Evolutionary conservation across 441 rosid species (phyloP).

Genomic region (Adansonia gregorii): DNA sequence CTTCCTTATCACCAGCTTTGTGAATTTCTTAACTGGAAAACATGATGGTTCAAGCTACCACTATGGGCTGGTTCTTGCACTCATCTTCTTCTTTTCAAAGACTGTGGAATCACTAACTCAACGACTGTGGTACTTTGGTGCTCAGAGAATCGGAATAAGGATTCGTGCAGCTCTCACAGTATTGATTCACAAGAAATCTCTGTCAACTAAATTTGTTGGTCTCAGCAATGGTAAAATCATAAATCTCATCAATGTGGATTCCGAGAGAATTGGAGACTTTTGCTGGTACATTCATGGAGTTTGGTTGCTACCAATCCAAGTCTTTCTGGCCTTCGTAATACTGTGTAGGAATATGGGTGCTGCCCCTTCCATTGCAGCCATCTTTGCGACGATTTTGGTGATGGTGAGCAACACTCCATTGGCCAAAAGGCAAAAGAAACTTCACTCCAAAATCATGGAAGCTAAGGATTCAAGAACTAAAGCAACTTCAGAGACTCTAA

Average conservation of each 20-base stretch:
- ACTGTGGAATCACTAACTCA: conserved; percentile 64
- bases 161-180: conserved; percentile 61
- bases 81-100: conserved; percentile 62
- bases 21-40: conserved; percentile 53
- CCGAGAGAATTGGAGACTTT: conserved; percentile 72
- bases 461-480: conserved; percentile 70
- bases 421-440: conserved; percentile 54
- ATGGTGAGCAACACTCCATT: conserved; percentile 72
- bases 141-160: conserved; percentile 60
- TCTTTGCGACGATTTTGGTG: conserved; percentile 52
- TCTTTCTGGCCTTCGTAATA: conserved; percentile 57
- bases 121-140: conserved; percentile 76
- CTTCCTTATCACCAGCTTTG: conserved; percentile 62
- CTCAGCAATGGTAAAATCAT: conserved; percentile 53
- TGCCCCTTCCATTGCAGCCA: conserved; percentile 60
- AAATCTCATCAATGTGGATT: conserved; percentile 69
- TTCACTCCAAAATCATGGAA: conserved; percentile 66
- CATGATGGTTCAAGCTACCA: conserved; percentile 40
- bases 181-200: conserved; percentile 57
- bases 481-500: conserved; percentile 70
- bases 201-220: conserved; percentile 46
- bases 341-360: conserved; percentile 62
- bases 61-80: conserved; percentile 56
- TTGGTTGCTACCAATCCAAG: conserved; percentile 76
- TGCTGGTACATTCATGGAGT: conserved; percentile 63